phyloP scores from a whole-genome alignment of 768 basidiomycete species.

The Pleurotus citrinopileatus region DNA sequence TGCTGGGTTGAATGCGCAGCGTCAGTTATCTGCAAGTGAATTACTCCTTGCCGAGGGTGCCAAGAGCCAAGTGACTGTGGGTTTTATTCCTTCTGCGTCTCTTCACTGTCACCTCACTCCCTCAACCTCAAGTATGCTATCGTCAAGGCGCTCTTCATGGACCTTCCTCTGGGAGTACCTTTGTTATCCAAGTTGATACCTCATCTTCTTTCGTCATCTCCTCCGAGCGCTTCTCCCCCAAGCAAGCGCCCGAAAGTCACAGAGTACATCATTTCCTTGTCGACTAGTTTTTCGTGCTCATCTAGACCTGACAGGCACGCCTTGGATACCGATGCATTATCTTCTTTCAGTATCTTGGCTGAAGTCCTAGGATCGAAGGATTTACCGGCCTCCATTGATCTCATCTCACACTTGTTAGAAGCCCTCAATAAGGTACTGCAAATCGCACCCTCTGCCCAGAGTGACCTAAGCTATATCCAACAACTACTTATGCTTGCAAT shows the following conservation, averaged over 20 bases:
- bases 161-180: conserved; percentile 44
- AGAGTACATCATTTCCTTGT: conserved; percentile 36
- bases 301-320: conserved; percentile 9
- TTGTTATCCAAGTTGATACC: conserved; percentile 54
- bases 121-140: conserved; percentile 33
- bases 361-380: conserved; percentile 69
- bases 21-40: conserved; percentile 52
- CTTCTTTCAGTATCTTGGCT: conserved; percentile 53
- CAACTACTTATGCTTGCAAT: conserved; percentile 85
- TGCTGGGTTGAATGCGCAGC: conserved; percentile 44
- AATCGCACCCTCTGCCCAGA: conserved; percentile 46
- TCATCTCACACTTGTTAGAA: conserved; percentile 71
- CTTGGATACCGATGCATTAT: conserved; percentile 37
- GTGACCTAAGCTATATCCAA: conserved; percentile 76
- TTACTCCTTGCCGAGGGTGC: conserved; percentile 53
- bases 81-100: neutral
- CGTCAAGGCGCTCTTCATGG: conserved; percentile 48
- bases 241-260: conserved; percentile 65
- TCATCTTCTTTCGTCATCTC: conserved; percentile 47
- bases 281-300: conserved; percentile 5
- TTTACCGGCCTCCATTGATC: conserved; percentile 66
- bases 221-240: conserved; percentile 48
- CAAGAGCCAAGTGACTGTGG: neutral
- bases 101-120: neutral
- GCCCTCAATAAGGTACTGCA: conserved; percentile 66